Percentiles rank a stretch among this genome's conserved stretches.
phyloP scores from a whole-genome alignment of 2,329 filamentous ascomycete species.

The Colletotrichum liaoningense region DNA sequence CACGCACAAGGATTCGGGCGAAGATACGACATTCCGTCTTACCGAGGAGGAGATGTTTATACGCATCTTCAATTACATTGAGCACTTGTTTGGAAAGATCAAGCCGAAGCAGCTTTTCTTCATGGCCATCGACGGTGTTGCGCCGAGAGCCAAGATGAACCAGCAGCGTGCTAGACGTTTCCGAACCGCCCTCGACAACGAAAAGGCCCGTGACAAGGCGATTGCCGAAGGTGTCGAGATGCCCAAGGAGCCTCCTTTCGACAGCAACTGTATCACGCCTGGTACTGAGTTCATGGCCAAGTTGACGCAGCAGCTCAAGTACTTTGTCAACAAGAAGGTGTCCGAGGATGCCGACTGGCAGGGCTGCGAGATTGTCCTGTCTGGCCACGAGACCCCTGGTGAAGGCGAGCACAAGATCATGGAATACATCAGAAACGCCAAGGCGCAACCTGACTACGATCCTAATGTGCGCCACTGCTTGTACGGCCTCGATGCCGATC shows the following conservation, averaged over 20 bases:
- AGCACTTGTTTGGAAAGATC: slow-evolving; percentile 98
- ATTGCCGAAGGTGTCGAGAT: slow-evolving; percentile 89
- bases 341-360: slow-evolving; percentile 98
- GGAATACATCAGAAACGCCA: slow-evolving; percentile 98
- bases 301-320: slow-evolving; percentile 92
- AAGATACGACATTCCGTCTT: slow-evolving; percentile 90
- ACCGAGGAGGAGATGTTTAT: slow-evolving; percentile 99
- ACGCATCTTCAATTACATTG: slow-evolving; percentile 99
- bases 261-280: slow-evolving; percentile 99
- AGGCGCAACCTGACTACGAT: slow-evolving; percentile 93
- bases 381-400: slow-evolving; percentile 96
- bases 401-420: slow-evolving; percentile 99
- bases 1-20: slow-evolving; percentile 91
- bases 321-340: slow-evolving; percentile 99
- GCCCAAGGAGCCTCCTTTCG: slow-evolving; percentile 94
- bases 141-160: slow-evolving; percentile 99
- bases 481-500: slow-evolving; percentile 95
- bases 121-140: slow-evolving; percentile 99
- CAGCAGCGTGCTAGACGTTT: slow-evolving; percentile 97
- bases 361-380: slow-evolving; percentile 93
- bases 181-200: slow-evolving; percentile 90
- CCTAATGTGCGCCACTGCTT: slow-evolving; percentile 95
- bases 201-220: slow-evolving; percentile 91
- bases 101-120: slow-evolving; percentile 99
- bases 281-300: slow-evolving; percentile 99